These are phyloP conservation scores for Daldinia eschscholtzii DNA, from an alignment of 2,329 filamentous ascomycete genomes.

Conservation along the genomic window DNA sequence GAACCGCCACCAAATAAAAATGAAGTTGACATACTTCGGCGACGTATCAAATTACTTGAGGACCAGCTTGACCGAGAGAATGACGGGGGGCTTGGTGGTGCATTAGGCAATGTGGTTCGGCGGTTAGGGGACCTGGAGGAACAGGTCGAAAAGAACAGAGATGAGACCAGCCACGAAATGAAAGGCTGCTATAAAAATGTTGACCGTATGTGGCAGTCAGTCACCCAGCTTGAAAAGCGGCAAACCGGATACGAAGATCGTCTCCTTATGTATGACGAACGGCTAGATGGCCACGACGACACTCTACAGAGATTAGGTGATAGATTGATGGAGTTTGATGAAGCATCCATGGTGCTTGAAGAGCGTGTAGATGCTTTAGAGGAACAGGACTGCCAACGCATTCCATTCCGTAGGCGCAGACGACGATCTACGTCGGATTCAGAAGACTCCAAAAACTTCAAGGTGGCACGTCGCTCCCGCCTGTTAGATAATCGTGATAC, in stretches of 20 bases:
- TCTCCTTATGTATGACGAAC: slow-evolving; percentile 57
- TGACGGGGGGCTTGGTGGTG: slow-evolving; percentile 55
- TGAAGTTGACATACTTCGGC: slow-evolving; percentile 64
- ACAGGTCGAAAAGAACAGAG: slow-evolving; percentile 64
- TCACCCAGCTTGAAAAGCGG: slow-evolving; percentile 60
- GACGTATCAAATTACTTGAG: slow-evolving; percentile 61
- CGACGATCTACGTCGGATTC: slow-evolving; percentile 49
- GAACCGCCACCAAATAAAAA: slow-evolving; percentile 59
- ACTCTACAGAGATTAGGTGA: slow-evolving; percentile 61
- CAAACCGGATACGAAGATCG: slow-evolving; percentile 56
- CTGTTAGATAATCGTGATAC: slow-evolving; percentile 18
- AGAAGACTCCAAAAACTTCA: slow-evolving; percentile 46
- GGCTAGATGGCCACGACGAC: slow-evolving; percentile 57
- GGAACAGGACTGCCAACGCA: slow-evolving; percentile 52
- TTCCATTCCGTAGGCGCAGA: slow-evolving; percentile 47
- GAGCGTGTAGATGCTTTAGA: slow-evolving; percentile 67
- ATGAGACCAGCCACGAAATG: slow-evolving; percentile 65
- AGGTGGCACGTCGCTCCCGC: slow-evolving; percentile 24
- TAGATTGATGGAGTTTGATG: slow-evolving; percentile 63
- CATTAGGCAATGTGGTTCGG: slow-evolving; percentile 53
- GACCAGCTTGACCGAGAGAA: slow-evolving; percentile 57
- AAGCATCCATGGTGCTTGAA: slow-evolving; percentile 65
- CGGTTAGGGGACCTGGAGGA: slow-evolving; percentile 68
- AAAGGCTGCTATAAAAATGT: slow-evolving; percentile 68
- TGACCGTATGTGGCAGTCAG: slow-evolving; percentile 65